A percentile compares a stretch with the other conserved stretches of the same genome.
Evolutionary conservation across 23 red algal genomes (phyloP).

Genomic region (Agarophyton chilense): DNA sequence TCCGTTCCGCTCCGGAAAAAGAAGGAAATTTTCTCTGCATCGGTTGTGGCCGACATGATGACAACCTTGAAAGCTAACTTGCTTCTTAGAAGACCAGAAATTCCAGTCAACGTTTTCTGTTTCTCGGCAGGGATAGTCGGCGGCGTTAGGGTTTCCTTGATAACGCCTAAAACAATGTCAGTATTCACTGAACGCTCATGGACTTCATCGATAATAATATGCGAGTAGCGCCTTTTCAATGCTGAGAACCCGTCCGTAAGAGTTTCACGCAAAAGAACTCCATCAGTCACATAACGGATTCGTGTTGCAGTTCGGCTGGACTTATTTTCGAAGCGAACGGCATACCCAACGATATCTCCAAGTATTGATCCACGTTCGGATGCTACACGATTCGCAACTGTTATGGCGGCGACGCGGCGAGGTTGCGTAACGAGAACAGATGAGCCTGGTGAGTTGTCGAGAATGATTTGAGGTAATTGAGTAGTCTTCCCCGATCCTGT

Average conservation of each 20-base stretch:
- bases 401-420: conserved; percentile 86
- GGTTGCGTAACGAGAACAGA: conserved; percentile 90
- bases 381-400: conserved; percentile 86
- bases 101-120: conserved; percentile 6
- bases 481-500: conserved; percentile 97
- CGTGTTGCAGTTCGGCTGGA: conserved; percentile 50
- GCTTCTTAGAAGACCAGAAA: conserved; percentile 20
- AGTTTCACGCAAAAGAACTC: conserved; percentile 86
- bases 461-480: conserved; percentile 85
- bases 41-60: conserved; percentile 88
- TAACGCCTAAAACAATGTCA: conserved; percentile 84
- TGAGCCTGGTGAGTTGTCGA: conserved; percentile 38
- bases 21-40: conserved; percentile 65
- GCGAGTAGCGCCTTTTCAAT: conserved; percentile 62
- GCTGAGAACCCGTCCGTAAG: conserved; percentile 39
- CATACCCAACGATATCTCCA: conserved; percentile 86
- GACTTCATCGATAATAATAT: conserved; percentile 94
- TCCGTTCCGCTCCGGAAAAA: conserved; percentile 50
- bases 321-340: conserved; percentile 89
- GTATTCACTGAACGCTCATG: conserved; percentile 95
- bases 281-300: conserved; percentile 92
- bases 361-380: conserved; percentile 61
- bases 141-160: conserved; percentile 54
- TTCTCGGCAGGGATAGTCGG: not conserved
- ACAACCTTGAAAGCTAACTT: conserved; percentile 84